These are phyloP conservation scores for Mycena vitilis DNA, from an alignment of 768 basidiomycete species.

Conservation along the genomic window DNA sequence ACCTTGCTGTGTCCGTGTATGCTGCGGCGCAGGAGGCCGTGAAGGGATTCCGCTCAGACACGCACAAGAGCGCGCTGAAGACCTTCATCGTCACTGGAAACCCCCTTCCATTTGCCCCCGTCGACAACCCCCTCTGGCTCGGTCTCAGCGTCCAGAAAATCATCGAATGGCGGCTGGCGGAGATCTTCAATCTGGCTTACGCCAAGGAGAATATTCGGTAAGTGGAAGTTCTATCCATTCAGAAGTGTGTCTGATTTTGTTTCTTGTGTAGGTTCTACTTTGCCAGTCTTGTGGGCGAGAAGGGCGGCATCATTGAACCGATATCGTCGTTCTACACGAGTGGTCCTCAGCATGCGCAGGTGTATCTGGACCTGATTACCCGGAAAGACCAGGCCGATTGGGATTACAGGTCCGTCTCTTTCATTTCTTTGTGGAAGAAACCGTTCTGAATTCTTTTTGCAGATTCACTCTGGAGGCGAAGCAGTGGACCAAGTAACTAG, in stretches of 20 bases:
- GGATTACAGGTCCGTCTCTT: conserved; percentile 10
- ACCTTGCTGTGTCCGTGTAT: too few relatives aligned
- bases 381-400: conserved; percentile 34
- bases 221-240: neutral
- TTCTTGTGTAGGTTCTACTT: conserved; percentile 43
- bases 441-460: neutral
- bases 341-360: conserved; percentile 41
- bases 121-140: too few relatives aligned
- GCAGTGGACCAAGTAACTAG: neutral
- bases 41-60: too few relatives aligned
- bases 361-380: conserved; percentile 43
- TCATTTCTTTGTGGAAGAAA: too few relatives aligned
- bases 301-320: conserved; percentile 25
- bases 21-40: too few relatives aligned
- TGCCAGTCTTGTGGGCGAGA: conserved; percentile 38
- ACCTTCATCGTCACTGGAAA: too few relatives aligned
- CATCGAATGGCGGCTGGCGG: conserved; percentile 34
- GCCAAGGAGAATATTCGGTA: conserved; percentile 39
- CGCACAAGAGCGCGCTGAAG: too few relatives aligned
- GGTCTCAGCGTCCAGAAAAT: too few relatives aligned
- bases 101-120: too few relatives aligned
- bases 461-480: conserved; percentile 7
- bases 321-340: conserved; percentile 37
- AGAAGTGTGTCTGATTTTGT: neutral
- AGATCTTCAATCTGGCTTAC: conserved; percentile 39